Percentiles rank a stretch among this genome's conserved stretches.
Evolutionary conservation across 2,329 filamentous ascomycete genomes (phyloP).

Genomic region (Xylariaceae sp.): DNA sequence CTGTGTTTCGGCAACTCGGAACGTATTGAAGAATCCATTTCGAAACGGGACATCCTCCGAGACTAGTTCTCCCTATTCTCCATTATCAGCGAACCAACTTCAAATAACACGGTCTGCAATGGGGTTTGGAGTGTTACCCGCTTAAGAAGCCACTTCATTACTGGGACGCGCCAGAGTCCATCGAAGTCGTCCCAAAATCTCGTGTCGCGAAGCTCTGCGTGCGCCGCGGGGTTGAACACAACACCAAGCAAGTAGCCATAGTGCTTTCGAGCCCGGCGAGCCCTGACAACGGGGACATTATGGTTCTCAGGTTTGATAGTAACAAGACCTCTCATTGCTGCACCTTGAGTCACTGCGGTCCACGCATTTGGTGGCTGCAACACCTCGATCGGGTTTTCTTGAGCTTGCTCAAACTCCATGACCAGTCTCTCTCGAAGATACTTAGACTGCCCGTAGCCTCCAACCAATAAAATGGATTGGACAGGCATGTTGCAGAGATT

Average conservation of each 20-base stretch:
- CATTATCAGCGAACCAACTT: too few relatives aligned
- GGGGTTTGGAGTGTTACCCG: constrained; percentile 23
- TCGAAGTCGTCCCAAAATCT: constrained; percentile 12
- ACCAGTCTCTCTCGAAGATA: constrained; percentile 41
- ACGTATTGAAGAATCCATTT: constrained; percentile 31
- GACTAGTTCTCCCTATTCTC: constrained; percentile 33
- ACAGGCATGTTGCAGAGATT: constrained; percentile 39
- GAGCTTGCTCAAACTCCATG: constrained; percentile 20
- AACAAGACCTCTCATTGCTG: constrained; percentile 45
- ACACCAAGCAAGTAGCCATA: constrained; percentile 35
- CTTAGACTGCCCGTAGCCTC: constrained; percentile 44
- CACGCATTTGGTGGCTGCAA: constrained; percentile 47
- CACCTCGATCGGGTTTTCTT: constrained; percentile 34
- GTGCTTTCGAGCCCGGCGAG: constrained; percentile 41
- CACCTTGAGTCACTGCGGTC: constrained; percentile 49
- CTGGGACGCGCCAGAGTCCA: constrained; percentile 13
- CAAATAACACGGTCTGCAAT: too few relatives aligned
- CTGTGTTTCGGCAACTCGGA: constrained; percentile 32
- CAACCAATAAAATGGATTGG: constrained; percentile 45
- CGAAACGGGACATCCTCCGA: constrained; percentile 38
- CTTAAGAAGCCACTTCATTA: constrained; percentile 44
- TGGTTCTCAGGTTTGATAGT: constrained; percentile 32
- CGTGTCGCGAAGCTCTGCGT: constrained; percentile 7
- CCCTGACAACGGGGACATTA: constrained; percentile 36
- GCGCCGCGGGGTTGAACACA: constrained; percentile 6